Base-by-base conservation (phyloP, 176 grass and related monocot species). In the Aechmea fasciata region DNA sequence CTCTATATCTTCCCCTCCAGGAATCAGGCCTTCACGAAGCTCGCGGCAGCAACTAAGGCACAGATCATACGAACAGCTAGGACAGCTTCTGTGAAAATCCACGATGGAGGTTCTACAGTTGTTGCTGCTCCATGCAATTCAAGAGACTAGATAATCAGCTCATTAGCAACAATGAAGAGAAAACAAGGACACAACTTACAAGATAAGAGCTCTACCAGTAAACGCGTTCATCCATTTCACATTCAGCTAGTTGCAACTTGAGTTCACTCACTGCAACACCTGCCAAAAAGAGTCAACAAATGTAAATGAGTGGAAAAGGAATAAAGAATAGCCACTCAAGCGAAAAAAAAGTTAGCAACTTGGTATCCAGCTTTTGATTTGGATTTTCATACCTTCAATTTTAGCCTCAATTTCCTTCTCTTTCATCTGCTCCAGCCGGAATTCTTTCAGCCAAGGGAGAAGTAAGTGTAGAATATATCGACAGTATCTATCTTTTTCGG, bases 51-150 rank as follows among this genome's bases (percentile, higher is more conserved):
- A 96, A 9, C 13, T 80, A 50, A 91, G 70, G 49, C 92, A 96
- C 52, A 96, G 52, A n/a, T 96, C 85, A 52, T 89, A 91, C 3
- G 13, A 73, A 80, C 92, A 96, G 48, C 24, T 14, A 6, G 69
- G 78, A 68, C 92, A 96, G 65, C 85, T 89, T 84, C 92, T 82
- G 68, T 96, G 92, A 49, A 85, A 83, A 79, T 96, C 85, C 72
- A 85, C 76, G 53, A 96, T 91, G 41, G 88, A 96, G 57, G 92
- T 96, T 78, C 18, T 91, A 65, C 92, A 91, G 3, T 57, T 81
- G 69, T 87, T 63, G 70, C 92, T 89, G 83, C 71, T 61, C 55
- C 55, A 18, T 15, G 20, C 20, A 11, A 18, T 61, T 22, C 55
- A 23, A 73, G 11, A 41, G 3, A 65, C 77, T 29, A 84, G 52